phyloP scores from a whole-genome alignment of 1,284 basidiomycete species.

The Boletellus deceptivus region DNA sequence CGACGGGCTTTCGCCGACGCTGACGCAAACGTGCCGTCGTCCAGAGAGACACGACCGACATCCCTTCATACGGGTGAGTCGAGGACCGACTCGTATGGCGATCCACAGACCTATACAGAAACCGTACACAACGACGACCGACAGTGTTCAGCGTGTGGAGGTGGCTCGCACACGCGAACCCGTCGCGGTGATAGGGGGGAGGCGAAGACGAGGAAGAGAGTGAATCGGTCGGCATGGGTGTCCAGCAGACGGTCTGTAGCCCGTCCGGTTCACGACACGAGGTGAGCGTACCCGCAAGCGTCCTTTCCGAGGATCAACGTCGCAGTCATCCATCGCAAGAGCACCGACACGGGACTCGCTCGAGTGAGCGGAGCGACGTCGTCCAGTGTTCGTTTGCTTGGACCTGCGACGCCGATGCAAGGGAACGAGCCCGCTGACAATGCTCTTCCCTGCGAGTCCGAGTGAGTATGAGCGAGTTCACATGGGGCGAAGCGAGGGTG shows the following conservation, averaged over 20 bases:
- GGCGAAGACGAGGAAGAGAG: background rate
- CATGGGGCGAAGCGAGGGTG: background rate
- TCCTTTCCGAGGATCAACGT: slow-evolving; percentile 41
- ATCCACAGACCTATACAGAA: no score
- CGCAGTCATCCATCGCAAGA: slow-evolving; percentile 79
- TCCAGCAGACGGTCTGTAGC: background rate
- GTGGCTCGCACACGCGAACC: no score
- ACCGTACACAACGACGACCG: no score
- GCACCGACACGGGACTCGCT: slow-evolving; percentile 32
- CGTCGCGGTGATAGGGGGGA: background rate
- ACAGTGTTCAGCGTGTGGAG: no score
- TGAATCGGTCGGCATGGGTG: background rate
- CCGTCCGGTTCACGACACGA: slow-evolving; percentile 5
- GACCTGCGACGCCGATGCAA: slow-evolving; percentile 44
- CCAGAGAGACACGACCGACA: no score
- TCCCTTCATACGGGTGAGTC: no score
- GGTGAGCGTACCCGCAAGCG: slow-evolving; percentile 15
- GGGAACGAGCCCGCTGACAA: slow-evolving; percentile 21
- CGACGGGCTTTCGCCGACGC: no score
- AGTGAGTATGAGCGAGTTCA: slow-evolving; percentile 3
- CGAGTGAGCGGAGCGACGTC: slow-evolving; percentile 27
- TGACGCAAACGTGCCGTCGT: no score
- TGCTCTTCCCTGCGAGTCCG: slow-evolving; percentile 9
- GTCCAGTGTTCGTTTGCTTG: slow-evolving; percentile 35
- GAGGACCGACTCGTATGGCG: no score